These are phyloP conservation scores for Effrenium voratum DNA, from an alignment of 73 alveolate genomes.

Conservation along the genomic window DNA sequence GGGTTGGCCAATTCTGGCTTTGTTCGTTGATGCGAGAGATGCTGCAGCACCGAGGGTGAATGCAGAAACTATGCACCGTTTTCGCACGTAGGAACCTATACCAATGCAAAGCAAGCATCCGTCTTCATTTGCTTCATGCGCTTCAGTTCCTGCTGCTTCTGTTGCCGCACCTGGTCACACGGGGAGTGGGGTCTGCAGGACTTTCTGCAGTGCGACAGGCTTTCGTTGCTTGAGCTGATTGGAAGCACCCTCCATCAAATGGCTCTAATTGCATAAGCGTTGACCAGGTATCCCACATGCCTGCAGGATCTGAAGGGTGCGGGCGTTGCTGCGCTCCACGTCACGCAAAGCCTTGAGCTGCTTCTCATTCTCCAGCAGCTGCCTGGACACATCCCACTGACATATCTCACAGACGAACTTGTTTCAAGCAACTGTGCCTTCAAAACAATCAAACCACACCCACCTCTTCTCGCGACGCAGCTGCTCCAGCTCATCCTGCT, in stretches of 20 bases:
- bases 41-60: too few relatives aligned
- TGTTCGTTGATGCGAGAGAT: too few relatives aligned
- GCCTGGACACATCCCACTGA: not conserved
- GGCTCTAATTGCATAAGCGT: too few relatives aligned
- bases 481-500: slow-evolving; percentile 86
- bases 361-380: slow-evolving; percentile 80
- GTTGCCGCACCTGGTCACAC: slow-evolving; percentile 35
- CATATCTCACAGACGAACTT: not conserved
- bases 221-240: too few relatives aligned
- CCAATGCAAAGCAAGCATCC: slow-evolving; percentile 5
- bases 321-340: slow-evolving; percentile 70
- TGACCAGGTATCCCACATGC: not conserved
- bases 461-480: slow-evolving; percentile 92
- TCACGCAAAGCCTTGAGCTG: slow-evolving; percentile 89
- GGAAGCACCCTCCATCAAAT: too few relatives aligned
- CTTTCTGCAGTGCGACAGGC: not conserved
- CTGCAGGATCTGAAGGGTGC: slow-evolving; percentile 79
- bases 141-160: slow-evolving; percentile 68
- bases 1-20: too few relatives aligned
- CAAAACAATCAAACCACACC: not conserved
- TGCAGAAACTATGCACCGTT: too few relatives aligned
- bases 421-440: not conserved
- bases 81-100: too few relatives aligned
- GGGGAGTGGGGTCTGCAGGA: not conserved
- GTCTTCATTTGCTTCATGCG: slow-evolving; percentile 48